Evolutionary conservation across 352 stramenopile species (phyloP).

Genomic region (Phytophthora tentaculata): DNA sequence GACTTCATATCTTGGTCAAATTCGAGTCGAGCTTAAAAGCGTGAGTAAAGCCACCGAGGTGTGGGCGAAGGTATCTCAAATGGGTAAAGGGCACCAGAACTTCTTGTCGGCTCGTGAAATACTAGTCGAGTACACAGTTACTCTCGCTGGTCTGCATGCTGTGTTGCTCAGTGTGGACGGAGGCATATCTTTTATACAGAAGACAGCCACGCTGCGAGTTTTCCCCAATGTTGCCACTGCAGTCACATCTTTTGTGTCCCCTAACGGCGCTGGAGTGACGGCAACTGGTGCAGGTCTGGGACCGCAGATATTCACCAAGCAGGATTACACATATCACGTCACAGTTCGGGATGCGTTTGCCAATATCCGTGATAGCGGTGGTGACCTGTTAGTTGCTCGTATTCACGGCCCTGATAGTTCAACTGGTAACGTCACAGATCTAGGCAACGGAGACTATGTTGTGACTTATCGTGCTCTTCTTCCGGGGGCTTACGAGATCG

Average conservation of each 20-base stretch:
- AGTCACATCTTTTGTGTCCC: constrained; percentile 41
- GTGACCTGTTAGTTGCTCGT: constrained; percentile 44
- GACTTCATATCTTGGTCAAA: background rate
- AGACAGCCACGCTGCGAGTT: constrained; percentile 36
- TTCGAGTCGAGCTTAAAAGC: constrained; percentile 21
- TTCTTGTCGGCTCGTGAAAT: constrained; percentile 17
- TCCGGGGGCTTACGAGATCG: constrained; percentile 51
- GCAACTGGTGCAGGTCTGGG: constrained; percentile 33
- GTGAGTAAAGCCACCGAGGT: constrained; percentile 15
- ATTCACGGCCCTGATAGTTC: constrained; percentile 42
- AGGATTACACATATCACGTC: constrained; percentile 40
- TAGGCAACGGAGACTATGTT: constrained; percentile 49
- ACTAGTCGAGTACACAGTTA: constrained; percentile 41
- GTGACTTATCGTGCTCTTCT: constrained; percentile 42
- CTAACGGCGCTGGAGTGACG: constrained; percentile 9
- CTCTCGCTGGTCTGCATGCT: constrained; percentile 37
- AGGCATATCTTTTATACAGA: constrained; percentile 34
- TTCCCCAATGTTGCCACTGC: constrained; percentile 40
- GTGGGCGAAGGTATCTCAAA: constrained; percentile 3
- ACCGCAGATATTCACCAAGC: constrained; percentile 32
- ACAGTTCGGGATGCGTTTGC: constrained; percentile 50
- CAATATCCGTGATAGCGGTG: constrained; percentile 47
- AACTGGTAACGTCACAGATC: constrained; percentile 37
- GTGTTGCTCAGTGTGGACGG: constrained; percentile 44
- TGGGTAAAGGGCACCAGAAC: constrained; percentile 12